Percentiles rank a stretch among this genome's conserved stretches.
Conservation (phyloP, 345 rosid genomes). For the Crucihimalaya himalaica region DNA sequence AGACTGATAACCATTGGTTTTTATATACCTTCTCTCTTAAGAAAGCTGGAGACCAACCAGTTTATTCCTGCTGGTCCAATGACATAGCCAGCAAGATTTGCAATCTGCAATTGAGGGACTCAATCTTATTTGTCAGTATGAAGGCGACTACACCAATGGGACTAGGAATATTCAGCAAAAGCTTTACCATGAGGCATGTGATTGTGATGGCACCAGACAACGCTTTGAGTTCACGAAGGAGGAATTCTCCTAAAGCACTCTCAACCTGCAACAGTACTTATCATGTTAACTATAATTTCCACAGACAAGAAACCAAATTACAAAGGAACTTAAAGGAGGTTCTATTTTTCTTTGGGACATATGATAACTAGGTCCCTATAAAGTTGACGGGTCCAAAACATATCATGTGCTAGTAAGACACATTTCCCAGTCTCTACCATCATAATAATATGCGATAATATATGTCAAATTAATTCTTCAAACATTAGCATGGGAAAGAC, state of each 20-base stretch:
- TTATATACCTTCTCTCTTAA: conserved; percentile 59
- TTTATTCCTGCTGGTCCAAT: conserved; percentile 79
- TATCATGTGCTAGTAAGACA: background rate
- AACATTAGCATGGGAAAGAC: background rate
- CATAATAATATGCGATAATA: background rate
- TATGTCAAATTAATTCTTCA: background rate
- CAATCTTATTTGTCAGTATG: background rate
- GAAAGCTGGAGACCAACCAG: conserved; percentile 73
- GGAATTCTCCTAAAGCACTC: conserved; percentile 56
- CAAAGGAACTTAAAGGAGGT: background rate
- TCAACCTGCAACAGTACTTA: conserved; percentile 50
- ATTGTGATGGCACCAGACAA: conserved; percentile 82
- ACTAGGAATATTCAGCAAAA: background rate
- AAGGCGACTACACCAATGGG: background rate
- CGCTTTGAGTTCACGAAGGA: conserved; percentile 73
- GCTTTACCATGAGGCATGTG: conserved; percentile 83
- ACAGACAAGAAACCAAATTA: background rate
- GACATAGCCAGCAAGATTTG: conserved; percentile 93
- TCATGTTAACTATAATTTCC: background rate
- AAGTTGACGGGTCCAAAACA: conserved; percentile 8
- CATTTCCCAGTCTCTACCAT: background rate
- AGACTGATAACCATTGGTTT: background rate
- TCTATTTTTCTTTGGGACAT: background rate
- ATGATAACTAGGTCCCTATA: background rate
- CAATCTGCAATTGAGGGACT: conserved; percentile 55